Base-by-base conservation (phyloP, 805 yeast genomes). In the Kodamaea restingae region DNA sequence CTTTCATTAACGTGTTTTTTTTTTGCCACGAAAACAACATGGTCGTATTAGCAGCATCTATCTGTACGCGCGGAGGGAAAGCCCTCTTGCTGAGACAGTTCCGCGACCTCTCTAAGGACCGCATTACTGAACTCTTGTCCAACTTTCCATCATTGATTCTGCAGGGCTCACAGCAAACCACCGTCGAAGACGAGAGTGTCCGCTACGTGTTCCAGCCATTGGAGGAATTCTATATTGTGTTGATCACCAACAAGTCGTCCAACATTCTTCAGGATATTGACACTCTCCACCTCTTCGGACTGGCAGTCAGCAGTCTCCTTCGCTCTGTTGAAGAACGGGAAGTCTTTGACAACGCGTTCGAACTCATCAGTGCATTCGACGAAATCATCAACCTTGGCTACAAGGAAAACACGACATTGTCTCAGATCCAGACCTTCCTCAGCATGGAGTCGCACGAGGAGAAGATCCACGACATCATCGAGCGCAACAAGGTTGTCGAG, bases 371-470 rank as follows among this genome's bases (percentile, higher is more conserved):
- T 56, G 95, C 97, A 3, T 91, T 93, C 55, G 98, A 93, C 61
- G 98, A 93, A 65, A 85, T 93, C 40, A 80, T 93, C 50, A 80
- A 80, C 38, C 71, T 87, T 65, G 98, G 98, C 12, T 88, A 83
- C 69, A 80, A 86, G 49, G 99, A 93, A 61, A 84, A 88, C 62
- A 68, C 91, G 48, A 78, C 93, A 1, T 60, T 83, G 48, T 61
- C 80, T 43, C 98, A 93, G 67, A 84, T 93, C 47, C 80, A 78
- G 60, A 86, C 95, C 9, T 91, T 86, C 65, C 71, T 93, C 68
- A 91, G 88, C 58, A 91, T 93, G 98, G 98, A 93, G 65, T 85
- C 95, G 29, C 97, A 93, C 61, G 98, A 93, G 66, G 99, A 93
- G 67, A 91, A 87, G 71, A 91, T 95, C 57, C 98, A 93, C 71